These are phyloP conservation scores for Amyloporia xantha DNA, from an alignment of 768 basidiomycete species.

Conservation along the genomic window DNA sequence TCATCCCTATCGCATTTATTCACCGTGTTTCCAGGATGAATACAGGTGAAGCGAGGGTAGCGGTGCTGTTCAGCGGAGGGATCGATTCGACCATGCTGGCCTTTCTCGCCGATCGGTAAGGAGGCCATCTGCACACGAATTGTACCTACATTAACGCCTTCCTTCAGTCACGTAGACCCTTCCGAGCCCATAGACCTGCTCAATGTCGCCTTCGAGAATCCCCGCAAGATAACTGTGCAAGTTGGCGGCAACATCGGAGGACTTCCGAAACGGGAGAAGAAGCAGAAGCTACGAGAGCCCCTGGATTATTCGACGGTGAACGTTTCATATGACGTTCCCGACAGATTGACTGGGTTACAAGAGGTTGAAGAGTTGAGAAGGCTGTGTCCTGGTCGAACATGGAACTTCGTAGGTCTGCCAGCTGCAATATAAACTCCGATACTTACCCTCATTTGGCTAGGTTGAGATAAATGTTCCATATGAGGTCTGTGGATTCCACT, in stretches of 20 bases:
- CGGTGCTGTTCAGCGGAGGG: constrained; percentile 91
- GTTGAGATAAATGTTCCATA: constrained; percentile 85
- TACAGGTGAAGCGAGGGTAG: constrained; percentile 46
- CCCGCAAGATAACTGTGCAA: constrained; percentile 58
- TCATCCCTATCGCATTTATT: neutral
- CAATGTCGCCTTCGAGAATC: constrained; percentile 95
- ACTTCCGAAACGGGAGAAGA: constrained; percentile 33
- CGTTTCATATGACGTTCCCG: constrained; percentile 72
- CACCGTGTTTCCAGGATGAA: neutral
- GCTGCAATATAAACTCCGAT: neutral
- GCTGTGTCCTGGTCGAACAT: constrained; percentile 71
- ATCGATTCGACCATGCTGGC: constrained; percentile 88
- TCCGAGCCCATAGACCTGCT: constrained; percentile 86
- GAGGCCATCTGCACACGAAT: too few species aligned
- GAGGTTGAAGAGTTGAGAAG: constrained; percentile 71
- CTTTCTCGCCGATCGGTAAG: constrained; percentile 70
- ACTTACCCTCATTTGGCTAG: constrained; percentile 28
- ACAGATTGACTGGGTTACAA: constrained; percentile 73
- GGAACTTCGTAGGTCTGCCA: constrained; percentile 71
- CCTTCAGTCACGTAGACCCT: constrained; percentile 55
- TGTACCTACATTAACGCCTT: too few species aligned
- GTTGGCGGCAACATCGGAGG: constrained; percentile 40
- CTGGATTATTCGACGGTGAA: constrained; percentile 18
- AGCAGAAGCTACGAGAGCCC: constrained; percentile 29
- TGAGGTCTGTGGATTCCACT: constrained; percentile 37